phyloP scores from a whole-genome alignment of 140 eudicot genomes.

The Cichorium intybus region DNA sequence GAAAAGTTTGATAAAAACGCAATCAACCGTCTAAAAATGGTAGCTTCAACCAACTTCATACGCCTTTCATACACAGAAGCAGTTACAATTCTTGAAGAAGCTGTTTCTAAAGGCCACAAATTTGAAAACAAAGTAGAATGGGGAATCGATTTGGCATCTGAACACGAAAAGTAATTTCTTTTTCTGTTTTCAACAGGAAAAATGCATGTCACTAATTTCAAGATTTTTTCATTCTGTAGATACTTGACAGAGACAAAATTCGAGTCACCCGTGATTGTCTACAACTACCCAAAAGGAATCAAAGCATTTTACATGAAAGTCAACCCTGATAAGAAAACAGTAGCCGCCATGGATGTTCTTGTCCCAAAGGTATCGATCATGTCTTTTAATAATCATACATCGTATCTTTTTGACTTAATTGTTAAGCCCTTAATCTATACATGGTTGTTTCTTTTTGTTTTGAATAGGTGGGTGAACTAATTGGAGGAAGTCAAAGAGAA shows the following conservation, averaged over 20 bases:
- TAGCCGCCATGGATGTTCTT: constrained; percentile 99
- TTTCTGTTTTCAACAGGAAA: neutral
- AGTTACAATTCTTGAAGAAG: constrained; percentile 64
- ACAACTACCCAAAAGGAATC: constrained; percentile 88
- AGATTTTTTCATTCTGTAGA: constrained; percentile 28
- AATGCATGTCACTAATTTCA: neutral
- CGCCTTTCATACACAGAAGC: constrained; percentile 83
- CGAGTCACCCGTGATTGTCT: constrained; percentile 79
- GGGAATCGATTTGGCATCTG: constrained; percentile 94
- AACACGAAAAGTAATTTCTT: constrained; percentile 71
- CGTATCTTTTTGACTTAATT: neutral
- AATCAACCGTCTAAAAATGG: constrained; percentile 62
- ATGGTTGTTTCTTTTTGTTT: neutral
- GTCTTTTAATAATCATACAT: neutral
- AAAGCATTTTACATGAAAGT: constrained; percentile 94
- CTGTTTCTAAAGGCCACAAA: constrained; percentile 48
- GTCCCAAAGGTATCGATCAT: constrained; percentile 68
- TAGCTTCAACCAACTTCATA: constrained; percentile 62
- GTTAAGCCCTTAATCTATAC: no score
- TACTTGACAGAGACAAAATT: constrained; percentile 73
- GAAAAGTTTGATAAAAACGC: constrained; percentile 65
- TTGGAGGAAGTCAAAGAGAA: constrained; percentile 96
- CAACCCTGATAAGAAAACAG: constrained; percentile 81
- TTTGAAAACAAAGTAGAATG: constrained; percentile 88
- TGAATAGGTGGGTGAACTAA: constrained; percentile 79